Evolutionary conservation across 2,329 filamentous ascomycete species (phyloP), one percentile per base, ranked within the genome.

Genomic region (Aspergillus oerlinghausenensis): DNA sequence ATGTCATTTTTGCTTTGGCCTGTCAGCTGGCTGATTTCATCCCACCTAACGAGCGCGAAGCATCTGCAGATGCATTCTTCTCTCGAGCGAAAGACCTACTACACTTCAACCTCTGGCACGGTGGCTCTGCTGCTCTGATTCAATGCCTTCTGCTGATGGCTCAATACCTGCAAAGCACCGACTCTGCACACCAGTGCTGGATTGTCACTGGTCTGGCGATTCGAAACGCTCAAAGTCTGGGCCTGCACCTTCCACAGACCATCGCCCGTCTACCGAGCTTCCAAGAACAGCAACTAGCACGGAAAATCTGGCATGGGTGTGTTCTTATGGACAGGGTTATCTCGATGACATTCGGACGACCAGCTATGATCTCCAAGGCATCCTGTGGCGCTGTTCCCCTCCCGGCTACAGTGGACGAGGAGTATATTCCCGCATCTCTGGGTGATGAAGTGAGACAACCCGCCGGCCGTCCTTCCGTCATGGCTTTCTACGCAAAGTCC

Each of bases 91-190:
- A 77, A 43, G 72, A 73, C 3, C 59, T 80, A 0, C 65, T 80
- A 0, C 73, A 75, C 1, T 73, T 79, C 47, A 75, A 73, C 17
- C 61, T 75, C 1, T 79, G 77, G 73, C 71, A 79, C 10, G 67
- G 72, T 0, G 75, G 74, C 0, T 80, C 77, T 0, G 61, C 77
- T 0, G 76, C 75, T 47, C 55, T 79, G 1, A 75, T 81, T 1
- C 79, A 81, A 59, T 80, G 75, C 48, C 65, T 81, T 0, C 63
- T 82, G 0, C 65, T 81, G 4, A 78, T 79, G 57, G 77, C 75
- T 10, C 79, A 80, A 48, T 81, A 80, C 56, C 64, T 81, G 0
- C 79, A 81, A 47, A 79, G 79, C 49, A 80, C 79, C 0, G 74
- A 78, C 11, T 74, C 74, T 5, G 74, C 77, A 0, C 76, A 80